Base-by-base conservation (phyloP, 345 rosid genomes). In the Salix caprea region DNA sequence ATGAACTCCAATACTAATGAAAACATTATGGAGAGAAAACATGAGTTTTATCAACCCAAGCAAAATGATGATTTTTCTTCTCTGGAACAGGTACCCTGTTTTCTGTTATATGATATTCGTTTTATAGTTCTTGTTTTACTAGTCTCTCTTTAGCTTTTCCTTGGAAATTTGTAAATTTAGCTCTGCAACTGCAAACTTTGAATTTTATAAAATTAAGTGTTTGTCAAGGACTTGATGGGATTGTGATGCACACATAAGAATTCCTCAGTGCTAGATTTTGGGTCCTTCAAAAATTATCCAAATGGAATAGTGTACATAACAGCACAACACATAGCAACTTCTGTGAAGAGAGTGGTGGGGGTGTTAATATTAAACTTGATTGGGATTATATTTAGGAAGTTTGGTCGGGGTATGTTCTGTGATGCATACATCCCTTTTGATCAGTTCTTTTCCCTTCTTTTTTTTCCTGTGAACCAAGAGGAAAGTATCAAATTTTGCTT, bases 21-120 rank as follows among this genome's bases (percentile, higher is more conserved):
- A 54, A 81, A 67, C 68, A 74, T 42, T 74, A 75, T 60, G 34
- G 86, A 83, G 56, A 83, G 78, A 67, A 82, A 74, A 77, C 85
- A 76, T 5, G 91, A 85, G 30, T 88, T 84, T 79, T 89, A 82
- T 75, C 73, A 86, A 80, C 82, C 86, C 67, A 90, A 88, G 73
- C 91, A 89, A 68, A 87, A 90, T 79, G 98, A 91, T 80, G 98
- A 94, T 87, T 92, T 96, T 86, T 72, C 89, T 80, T 88, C 97
- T 78, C 82, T 96, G 86, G 99, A 96, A 81, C 99, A 96, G 96
- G 99, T 96, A 79, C 19, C 62, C 42, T 54, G 48, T 64, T 64
- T 62, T 42, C 28, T 72, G n/a, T 15, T 14, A 40, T 36, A 26
- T 37, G 18, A 24, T 34, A 60, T 9, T 67, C 30, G 6, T 10